phyloP scores from a whole-genome alignment of 495 filamentous ascomycete species.

The Extremus antarcticus region DNA sequence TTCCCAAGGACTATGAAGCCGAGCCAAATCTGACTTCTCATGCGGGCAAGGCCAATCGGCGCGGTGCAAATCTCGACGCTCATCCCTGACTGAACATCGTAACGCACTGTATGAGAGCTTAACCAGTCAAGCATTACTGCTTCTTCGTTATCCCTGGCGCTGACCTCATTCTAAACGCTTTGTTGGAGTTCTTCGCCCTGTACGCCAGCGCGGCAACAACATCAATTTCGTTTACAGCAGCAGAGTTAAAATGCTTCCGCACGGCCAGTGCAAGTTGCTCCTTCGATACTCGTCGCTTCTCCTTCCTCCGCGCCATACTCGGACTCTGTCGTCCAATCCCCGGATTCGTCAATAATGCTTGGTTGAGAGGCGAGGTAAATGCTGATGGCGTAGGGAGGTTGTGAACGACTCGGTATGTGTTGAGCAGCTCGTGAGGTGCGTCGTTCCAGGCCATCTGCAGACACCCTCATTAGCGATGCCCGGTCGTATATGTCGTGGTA shows the following conservation, averaged over 20 bases:
- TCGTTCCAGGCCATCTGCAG: slow-evolving; percentile 64
- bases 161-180: slow-evolving; percentile 38
- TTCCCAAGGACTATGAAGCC: too few species aligned
- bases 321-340: slow-evolving; percentile 62
- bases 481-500: background rate
- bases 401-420: slow-evolving; percentile 71
- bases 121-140: background rate
- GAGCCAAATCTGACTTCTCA: too few species aligned
- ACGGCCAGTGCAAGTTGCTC: slow-evolving; percentile 72
- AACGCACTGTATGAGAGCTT: background rate
- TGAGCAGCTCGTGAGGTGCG: slow-evolving; percentile 59
- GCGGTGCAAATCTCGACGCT: too few species aligned
- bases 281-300: slow-evolving; percentile 56
- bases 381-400: slow-evolving; percentile 57
- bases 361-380: slow-evolving; percentile 60
- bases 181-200: slow-evolving; percentile 52
- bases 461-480: background rate
- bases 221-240: slow-evolving; percentile 76
- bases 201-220: slow-evolving; percentile 81
- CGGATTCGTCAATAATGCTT: slow-evolving; percentile 56
- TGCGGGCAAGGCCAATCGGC: too few species aligned
- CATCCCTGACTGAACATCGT: too few species aligned
- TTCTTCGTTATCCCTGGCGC: slow-evolving; percentile 23
- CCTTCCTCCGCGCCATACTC: slow-evolving; percentile 55
- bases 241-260: slow-evolving; percentile 80